Base-by-base conservation (phyloP, 306 rosid genomes). In the Boehmeria nivea region DNA sequence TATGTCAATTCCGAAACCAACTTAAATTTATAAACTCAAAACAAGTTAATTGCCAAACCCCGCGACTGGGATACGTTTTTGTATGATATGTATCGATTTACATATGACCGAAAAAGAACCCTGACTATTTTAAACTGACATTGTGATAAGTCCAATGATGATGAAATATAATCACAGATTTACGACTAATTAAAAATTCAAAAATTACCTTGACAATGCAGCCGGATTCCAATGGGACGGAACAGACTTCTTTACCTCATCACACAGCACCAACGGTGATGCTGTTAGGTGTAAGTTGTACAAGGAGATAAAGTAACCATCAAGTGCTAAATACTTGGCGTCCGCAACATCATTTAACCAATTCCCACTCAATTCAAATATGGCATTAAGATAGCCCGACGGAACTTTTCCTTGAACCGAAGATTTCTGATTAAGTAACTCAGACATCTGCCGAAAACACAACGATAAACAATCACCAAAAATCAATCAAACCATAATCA, bases 221-320 rank as follows among this genome's bases (percentile, higher is more conserved):
- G 98, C 94, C 13, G 98, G 98, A 76, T 91, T 94, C 98, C 98
- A 91, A 42, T 63, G 78, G 51, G 98, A 75, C 12, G 98, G 98
- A 72, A 91, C 98, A 36, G 94, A 69, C 67, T 76, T 78, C 84
- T 87, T 85, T 10, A 91, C 83, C 56, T 78, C 81, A 49, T 87
- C 90, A 55, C 67, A 78, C 47, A 91, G 69, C 43, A 71, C 15
- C 10, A 87, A 78, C 12, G 86, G 89, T 59, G 95, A 76, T 18
- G 88, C 78, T 6, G 86, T 87, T 46, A 87, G 81, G 73, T 87
- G 95, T 72, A 91, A 68, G 76, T 75, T 68, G 72, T 76, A 84
- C 52, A 91, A 72, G 12, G 98, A 83, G 67, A 91, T 80, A 74
- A 91, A 91, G 70, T 74, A 82, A 12, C 91, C 98, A 57, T 91